Evolutionary conservation across 2,329 filamentous ascomycete species (phyloP).

Genomic region (Lecanosticta acicola): DNA sequence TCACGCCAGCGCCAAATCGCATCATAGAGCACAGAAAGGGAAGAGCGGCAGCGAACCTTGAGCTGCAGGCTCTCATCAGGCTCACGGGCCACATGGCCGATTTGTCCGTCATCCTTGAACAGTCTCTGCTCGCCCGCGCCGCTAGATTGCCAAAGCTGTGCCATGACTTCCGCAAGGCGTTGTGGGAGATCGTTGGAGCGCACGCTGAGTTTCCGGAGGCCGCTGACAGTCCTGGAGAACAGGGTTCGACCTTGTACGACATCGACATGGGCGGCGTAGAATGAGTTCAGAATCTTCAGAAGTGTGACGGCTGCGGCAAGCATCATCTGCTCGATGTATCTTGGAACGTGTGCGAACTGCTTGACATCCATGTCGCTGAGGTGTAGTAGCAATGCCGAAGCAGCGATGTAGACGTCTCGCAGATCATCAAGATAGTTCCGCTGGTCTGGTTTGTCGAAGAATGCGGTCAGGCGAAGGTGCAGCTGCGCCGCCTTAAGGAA

Average conservation of each 20-base stretch:
- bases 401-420: slow-evolving; percentile 68
- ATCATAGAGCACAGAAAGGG: slow-evolving; percentile 79
- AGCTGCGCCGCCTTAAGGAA: slow-evolving; percentile 68
- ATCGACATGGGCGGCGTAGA: slow-evolving; percentile 56
- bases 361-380: slow-evolving; percentile 57
- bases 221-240: slow-evolving; percentile 51
- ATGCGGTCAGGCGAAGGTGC: slow-evolving; percentile 70
- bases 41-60: slow-evolving; percentile 76
- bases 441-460: slow-evolving; percentile 71
- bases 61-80: slow-evolving; percentile 67
- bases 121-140: slow-evolving; percentile 26
- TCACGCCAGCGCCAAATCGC: slow-evolving; percentile 82
- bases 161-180: slow-evolving; percentile 76
- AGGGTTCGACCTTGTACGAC: slow-evolving; percentile 1
- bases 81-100: slow-evolving; percentile 14
- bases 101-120: slow-evolving; percentile 24
- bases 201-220: slow-evolving; percentile 67
- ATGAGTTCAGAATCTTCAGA: slow-evolving; percentile 69
- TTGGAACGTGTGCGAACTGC: slow-evolving; percentile 60
- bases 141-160: slow-evolving; percentile 72
- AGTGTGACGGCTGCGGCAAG: slow-evolving; percentile 74
- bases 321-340: slow-evolving; percentile 77
- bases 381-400: slow-evolving; percentile 62
- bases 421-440: slow-evolving; percentile 68
- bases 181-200: slow-evolving; percentile 73